These are phyloP conservation scores for Podila epicladia DNA, from an alignment of 192 early-diverging fungal species.

Conservation along the genomic window DNA sequence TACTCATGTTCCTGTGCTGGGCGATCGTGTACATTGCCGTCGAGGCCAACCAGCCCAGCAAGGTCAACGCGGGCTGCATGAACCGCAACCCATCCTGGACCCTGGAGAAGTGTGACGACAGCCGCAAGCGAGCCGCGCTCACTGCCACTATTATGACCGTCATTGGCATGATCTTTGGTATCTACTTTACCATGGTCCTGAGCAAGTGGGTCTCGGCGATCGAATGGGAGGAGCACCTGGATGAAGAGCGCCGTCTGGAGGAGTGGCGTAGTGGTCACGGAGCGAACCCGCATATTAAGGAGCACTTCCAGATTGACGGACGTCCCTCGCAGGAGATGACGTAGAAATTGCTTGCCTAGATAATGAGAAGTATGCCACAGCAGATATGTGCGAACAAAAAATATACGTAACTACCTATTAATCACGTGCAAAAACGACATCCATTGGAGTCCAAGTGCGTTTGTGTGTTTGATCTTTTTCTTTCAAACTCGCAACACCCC, in stretches of 20 bases:
- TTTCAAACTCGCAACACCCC: too few relatives aligned
- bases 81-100: constrained; percentile 11
- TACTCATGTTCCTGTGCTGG: constrained; percentile 45
- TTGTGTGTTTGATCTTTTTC: too few relatives aligned
- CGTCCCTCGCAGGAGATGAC: not conserved
- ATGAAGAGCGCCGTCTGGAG: constrained; percentile 23
- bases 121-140: constrained; percentile 8
- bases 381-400: too few relatives aligned
- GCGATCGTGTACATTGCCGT: constrained; percentile 43
- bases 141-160: constrained; percentile 20
- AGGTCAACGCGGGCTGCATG: constrained; percentile 25
- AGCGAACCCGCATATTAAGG: constrained; percentile 32
- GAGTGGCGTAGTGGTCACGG: constrained; percentile 25
- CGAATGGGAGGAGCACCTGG: constrained; percentile 40
- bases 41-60: constrained; percentile 7
- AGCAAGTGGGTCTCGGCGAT: constrained; percentile 18
- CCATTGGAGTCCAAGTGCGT: too few relatives aligned
- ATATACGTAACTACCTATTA: too few relatives aligned
- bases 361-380: not conserved
- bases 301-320: not conserved
- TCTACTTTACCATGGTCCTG: constrained; percentile 24
- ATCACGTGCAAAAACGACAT: too few relatives aligned
- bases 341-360: not conserved
- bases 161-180: constrained; percentile 15
- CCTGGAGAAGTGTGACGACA: constrained; percentile 10